phyloP scores from a whole-genome alignment of 78 protist genomes.

The Paratrimastix pyriformis region DNA sequence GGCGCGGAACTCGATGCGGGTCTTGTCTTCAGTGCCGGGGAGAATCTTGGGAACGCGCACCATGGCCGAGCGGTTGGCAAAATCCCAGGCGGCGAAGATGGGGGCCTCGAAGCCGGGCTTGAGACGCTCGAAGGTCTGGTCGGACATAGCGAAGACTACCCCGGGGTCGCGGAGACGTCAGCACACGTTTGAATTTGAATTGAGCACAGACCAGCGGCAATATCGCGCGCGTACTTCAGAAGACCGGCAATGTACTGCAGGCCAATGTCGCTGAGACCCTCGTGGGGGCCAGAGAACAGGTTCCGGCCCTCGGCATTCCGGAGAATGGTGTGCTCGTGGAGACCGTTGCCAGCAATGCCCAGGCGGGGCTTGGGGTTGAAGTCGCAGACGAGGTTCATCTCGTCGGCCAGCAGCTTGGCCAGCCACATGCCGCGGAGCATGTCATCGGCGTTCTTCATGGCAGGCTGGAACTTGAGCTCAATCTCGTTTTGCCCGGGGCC shows the following conservation, averaged over 20 bases:
- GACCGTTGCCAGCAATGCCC: constrained; percentile 21
- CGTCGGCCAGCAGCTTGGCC: neutral
- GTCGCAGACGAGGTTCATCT: neutral
- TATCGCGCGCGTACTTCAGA: constrained; percentile 17
- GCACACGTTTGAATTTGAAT: neutral
- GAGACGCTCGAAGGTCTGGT: constrained; percentile 28
- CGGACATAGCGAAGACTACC: constrained; percentile 6
- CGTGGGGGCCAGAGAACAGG: neutral
- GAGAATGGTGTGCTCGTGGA: constrained; percentile 26
- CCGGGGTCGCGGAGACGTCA: neutral
- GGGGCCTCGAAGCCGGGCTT: constrained; percentile 42
- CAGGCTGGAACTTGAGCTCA: constrained; percentile 10
- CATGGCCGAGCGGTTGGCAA: constrained; percentile 20
- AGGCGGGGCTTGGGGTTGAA: constrained; percentile 34
- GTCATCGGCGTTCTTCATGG: constrained; percentile 11
- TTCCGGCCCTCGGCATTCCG: constrained; percentile 18
- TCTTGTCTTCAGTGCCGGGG: neutral
- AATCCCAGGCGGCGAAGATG: constrained; percentile 12
- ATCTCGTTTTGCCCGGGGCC: constrained; percentile 31
- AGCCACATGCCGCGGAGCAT: neutral
- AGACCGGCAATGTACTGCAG: constrained; percentile 28
- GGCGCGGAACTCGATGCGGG: constrained; percentile 34
- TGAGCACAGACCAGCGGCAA: constrained; percentile 16
- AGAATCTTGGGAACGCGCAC: constrained; percentile 26
- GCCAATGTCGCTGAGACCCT: constrained; percentile 3